A percentile compares a stretch with the other conserved stretches of the same genome.
Evolutionary conservation across 441 rosid genomes (phyloP).

Genomic region (Euphorbia schlechtendalii): DNA sequence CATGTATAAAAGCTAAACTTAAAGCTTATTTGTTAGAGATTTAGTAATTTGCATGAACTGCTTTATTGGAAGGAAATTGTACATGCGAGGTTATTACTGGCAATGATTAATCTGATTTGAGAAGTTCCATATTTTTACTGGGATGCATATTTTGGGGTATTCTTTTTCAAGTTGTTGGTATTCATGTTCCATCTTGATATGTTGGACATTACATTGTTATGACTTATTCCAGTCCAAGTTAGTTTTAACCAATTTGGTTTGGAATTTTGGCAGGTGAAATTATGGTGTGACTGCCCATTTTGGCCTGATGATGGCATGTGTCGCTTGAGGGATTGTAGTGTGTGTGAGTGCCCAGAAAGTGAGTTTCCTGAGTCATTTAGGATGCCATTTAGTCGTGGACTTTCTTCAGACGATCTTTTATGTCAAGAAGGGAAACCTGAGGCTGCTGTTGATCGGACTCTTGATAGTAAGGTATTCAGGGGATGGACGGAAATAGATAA

Average conservation of each 20-base stretch:
- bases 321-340: conserved; percentile 82
- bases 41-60: too few species aligned
- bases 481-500: conserved; percentile 87
- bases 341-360: conserved; percentile 87
- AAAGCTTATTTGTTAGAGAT: too few species aligned
- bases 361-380: conserved; percentile 79
- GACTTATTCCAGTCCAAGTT: neutral
- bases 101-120: neutral
- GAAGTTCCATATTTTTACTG: neutral
- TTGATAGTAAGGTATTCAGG: conserved; percentile 61
- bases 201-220: neutral
- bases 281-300: conserved; percentile 96
- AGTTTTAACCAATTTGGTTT: neutral
- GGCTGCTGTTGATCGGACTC: conserved; percentile 78
- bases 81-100: too few species aligned
- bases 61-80: too few species aligned
- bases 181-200: neutral
- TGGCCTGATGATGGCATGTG: conserved; percentile 99
- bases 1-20: too few species aligned
- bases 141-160: neutral
- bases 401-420: conserved; percentile 49
- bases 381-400: conserved; percentile 40
- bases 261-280: conserved; percentile 51
- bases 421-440: conserved; percentile 96
- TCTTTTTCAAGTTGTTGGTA: neutral